These are phyloP conservation scores for Tulasnella sp. DNA, from an alignment of 768 basidiomycete species.

Conservation along the genomic window DNA sequence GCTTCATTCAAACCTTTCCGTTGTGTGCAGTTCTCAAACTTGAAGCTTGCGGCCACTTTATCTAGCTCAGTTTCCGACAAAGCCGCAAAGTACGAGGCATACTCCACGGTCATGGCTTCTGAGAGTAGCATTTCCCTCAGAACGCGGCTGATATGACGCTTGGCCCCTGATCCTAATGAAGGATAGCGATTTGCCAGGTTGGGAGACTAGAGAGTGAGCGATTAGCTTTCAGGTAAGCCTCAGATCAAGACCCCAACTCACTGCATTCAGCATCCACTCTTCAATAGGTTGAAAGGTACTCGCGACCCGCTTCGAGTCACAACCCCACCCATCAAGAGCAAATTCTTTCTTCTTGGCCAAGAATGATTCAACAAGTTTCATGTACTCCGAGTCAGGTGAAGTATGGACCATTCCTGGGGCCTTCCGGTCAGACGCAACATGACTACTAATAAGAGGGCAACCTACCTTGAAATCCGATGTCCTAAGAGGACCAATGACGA, in stretches of 20 bases:
- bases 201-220: slow-evolving; percentile 36
- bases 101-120: slow-evolving; percentile 68
- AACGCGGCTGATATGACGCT: slow-evolving; percentile 40
- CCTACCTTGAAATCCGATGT: slow-evolving; percentile 52
- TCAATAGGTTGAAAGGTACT: slow-evolving; percentile 62
- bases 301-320: slow-evolving; percentile 54
- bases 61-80: slow-evolving; percentile 53
- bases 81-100: slow-evolving; percentile 48
- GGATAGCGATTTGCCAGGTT: slow-evolving; percentile 37
- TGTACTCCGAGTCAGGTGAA: slow-evolving; percentile 64
- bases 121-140: slow-evolving; percentile 63
- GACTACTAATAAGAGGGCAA: not conserved
- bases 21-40: slow-evolving; percentile 63
- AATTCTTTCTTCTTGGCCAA: slow-evolving; percentile 73
- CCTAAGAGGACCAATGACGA: slow-evolving; percentile 31
- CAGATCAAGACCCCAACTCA: slow-evolving; percentile 15
- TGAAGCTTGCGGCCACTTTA: slow-evolving; percentile 69
- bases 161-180: slow-evolving; percentile 34
- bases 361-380: slow-evolving; percentile 62
- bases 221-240: not conserved
- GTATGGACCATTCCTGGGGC: slow-evolving; percentile 82
- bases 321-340: slow-evolving; percentile 74
- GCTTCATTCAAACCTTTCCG: slow-evolving; percentile 58
- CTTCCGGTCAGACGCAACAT: slow-evolving; percentile 18
- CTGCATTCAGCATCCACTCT: slow-evolving; percentile 41